Evolutionary conservation across 495 filamentous ascomycete species (phyloP).

Genomic region (Lophiostoma macrostomum): DNA sequence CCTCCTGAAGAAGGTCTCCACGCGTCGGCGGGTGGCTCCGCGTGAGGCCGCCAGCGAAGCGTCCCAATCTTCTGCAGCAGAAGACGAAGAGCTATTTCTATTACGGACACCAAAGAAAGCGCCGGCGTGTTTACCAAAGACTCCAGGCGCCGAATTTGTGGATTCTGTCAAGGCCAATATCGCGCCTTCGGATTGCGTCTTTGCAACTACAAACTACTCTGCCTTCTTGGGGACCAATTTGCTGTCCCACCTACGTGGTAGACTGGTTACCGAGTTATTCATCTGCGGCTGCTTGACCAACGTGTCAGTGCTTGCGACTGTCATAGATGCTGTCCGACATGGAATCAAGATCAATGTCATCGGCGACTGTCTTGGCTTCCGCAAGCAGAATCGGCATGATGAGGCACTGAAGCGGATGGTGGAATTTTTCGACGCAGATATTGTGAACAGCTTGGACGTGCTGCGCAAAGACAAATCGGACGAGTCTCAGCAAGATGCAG

Average conservation of each 20-base stretch:
- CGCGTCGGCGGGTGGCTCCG: slow-evolving; percentile 15
- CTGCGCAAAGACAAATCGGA: slow-evolving; percentile 39
- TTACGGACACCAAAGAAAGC: slow-evolving; percentile 37
- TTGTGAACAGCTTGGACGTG: slow-evolving; percentile 58
- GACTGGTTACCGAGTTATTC: slow-evolving; percentile 86
- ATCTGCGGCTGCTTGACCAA: slow-evolving; percentile 89
- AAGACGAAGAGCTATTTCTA: slow-evolving; percentile 63
- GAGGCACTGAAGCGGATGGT: slow-evolving; percentile 73
- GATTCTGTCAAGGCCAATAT: slow-evolving; percentile 52
- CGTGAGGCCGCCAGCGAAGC: slow-evolving; percentile 17
- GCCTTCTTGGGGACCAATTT: slow-evolving; percentile 74
- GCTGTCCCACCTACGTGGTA: slow-evolving; percentile 66
- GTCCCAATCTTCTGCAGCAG: slow-evolving; percentile 38
- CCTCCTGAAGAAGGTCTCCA: slow-evolving; percentile 31
- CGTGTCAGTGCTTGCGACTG: slow-evolving; percentile 86
- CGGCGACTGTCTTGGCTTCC: slow-evolving; percentile 86
- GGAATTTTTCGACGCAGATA: slow-evolving; percentile 69
- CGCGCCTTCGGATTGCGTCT: slow-evolving; percentile 56
- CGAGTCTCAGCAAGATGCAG: neutral
- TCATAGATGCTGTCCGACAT: slow-evolving; percentile 81
- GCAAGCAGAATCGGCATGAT: slow-evolving; percentile 66
- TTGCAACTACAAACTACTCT: slow-evolving; percentile 84
- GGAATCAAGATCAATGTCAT: slow-evolving; percentile 82
- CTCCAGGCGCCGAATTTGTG: slow-evolving; percentile 66
- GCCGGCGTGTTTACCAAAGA: slow-evolving; percentile 59